Base-by-base conservation (phyloP, 139 green algal species). In the Auxenochlorella pyrenoidosa region DNA sequence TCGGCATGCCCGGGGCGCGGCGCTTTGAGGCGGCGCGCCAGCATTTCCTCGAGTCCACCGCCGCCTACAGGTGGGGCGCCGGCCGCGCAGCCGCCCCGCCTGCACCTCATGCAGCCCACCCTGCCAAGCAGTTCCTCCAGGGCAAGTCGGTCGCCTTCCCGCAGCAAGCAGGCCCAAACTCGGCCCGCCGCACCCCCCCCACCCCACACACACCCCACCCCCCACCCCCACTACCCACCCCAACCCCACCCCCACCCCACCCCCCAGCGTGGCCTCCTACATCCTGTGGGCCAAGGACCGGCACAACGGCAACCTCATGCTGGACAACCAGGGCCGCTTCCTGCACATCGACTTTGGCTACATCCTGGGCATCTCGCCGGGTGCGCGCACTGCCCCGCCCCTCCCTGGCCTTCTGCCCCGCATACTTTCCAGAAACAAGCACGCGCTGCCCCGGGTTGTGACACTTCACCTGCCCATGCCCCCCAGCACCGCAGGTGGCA, bases 341-440 rank as follows among this genome's bases (percentile, higher is more conserved):
- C 96, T 99, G 58, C 98, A 99, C 95, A 99, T 99, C 83, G 98
- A 99, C 93, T 99, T 99, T 92, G 98, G 98, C 59, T 99, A 99
- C 92, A 99, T 99, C 93, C 94, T 99, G 88, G 93, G 95, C 89
- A 95, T 94, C 88, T 91, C 83, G 30, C 90, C 92, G 81, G 84
- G 90, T 95, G 75, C 65, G 80, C 6, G 34, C 5, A 0, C 72
- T 3, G 5, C 4, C 3, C 40, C 24, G 5, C 28, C 12, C 59
- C 59, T 68, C 59, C 12, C 12, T 6, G 47, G 8, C 47, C 73
- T 16, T 32, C 26, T 60, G 19, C 41, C 40, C 43, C 60, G 36
- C 73, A 24, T 30, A 65, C n/a, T n/a, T n/a, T n/a, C n/a, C n/a
- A n/a, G n/a, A n/a, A n/a, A n/a, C n/a, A n/a, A n/a, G n/a, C n/a